Evolutionary conservation across 805 yeast species (phyloP).

Genomic region (Clavispora phyllophila): DNA sequence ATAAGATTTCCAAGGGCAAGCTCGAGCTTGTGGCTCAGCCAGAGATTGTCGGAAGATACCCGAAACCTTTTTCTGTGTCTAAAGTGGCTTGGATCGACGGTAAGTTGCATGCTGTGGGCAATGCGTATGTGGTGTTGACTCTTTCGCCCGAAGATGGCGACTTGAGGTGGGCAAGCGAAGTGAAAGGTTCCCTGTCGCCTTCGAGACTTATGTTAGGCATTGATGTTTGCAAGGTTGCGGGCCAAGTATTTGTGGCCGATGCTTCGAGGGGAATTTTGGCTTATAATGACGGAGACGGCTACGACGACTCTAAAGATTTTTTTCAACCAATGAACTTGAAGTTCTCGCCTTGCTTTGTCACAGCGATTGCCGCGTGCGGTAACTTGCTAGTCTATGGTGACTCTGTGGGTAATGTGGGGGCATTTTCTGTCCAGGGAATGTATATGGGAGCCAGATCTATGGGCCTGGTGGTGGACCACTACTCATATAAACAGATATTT

Average conservation of each 20-base stretch:
- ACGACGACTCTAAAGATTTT: neutral
- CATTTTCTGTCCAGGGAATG: neutral
- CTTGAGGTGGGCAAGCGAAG: neutral
- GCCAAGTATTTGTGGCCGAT: conserved; percentile 7
- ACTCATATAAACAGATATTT: conserved; percentile 5
- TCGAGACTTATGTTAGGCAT: conserved; percentile 8
- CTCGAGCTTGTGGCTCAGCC: neutral
- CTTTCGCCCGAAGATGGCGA: neutral
- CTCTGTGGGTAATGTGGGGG: conserved; percentile 23
- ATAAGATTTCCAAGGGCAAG: neutral
- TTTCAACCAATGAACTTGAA: neutral
- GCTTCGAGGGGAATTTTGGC: conserved; percentile 7
- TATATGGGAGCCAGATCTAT: conserved; percentile 4
- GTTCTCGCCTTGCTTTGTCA: conserved; percentile 8
- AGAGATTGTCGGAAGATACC: neutral
- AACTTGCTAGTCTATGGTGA: conserved; percentile 20
- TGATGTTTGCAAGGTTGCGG: conserved; percentile 8
- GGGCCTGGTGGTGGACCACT: neutral
- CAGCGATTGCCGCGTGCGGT: conserved; percentile 10
- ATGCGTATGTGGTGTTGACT: neutral
- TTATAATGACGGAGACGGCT: neutral
- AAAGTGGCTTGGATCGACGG: neutral
- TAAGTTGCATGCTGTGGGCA: neutral
- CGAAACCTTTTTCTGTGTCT: neutral
- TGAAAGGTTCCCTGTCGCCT: neutral